Conservation (phyloP, 768 basidiomycete genomes). For the Symmetrospora coprosmae region DNA sequence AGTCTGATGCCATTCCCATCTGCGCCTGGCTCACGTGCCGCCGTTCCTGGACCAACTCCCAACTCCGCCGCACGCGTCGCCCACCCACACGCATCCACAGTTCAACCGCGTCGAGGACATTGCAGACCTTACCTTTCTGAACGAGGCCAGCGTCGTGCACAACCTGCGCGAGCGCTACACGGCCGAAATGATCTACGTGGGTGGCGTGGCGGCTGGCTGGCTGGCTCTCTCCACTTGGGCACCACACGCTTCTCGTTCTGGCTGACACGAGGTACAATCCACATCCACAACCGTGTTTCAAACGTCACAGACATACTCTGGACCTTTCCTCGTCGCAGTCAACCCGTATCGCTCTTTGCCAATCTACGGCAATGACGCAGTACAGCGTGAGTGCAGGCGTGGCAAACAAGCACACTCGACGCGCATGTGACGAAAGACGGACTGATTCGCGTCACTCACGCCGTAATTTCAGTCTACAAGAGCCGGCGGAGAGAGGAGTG, state of each 20-base stretch:
- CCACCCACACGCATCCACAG: too few relatives aligned
- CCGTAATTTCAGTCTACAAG: slow-evolving; percentile 48
- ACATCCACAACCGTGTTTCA: too few relatives aligned
- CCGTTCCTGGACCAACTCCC: not conserved
- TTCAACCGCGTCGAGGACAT: slow-evolving; percentile 97
- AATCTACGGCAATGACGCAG: slow-evolving; percentile 72
- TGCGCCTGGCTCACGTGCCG: not conserved
- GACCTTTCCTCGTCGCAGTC: slow-evolving; percentile 92
- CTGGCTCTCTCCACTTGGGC: too few relatives aligned
- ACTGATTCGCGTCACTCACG: not conserved
- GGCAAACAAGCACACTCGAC: not conserved
- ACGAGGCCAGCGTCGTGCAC: slow-evolving; percentile 98
- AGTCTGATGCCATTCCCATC: not conserved
- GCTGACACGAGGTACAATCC: too few relatives aligned
- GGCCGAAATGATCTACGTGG: slow-evolving; percentile 78
- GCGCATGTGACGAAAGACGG: not conserved
- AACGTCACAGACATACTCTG: slow-evolving; percentile 76
- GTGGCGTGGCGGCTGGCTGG: too few relatives aligned
- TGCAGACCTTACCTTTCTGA: slow-evolving; percentile 90
- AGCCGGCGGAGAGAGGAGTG: slow-evolving; percentile 72
- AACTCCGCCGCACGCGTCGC: too few relatives aligned
- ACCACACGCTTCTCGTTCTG: too few relatives aligned
- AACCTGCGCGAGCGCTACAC: slow-evolving; percentile 84
- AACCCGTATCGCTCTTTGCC: slow-evolving; percentile 91
- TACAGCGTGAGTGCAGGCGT: slow-evolving; percentile 47